Percentiles rank a stretch among this genome's conserved stretches.
Evolutionary conservation across 768 basidiomycete species (phyloP).

Genomic region (Tylopilus sp.): DNA sequence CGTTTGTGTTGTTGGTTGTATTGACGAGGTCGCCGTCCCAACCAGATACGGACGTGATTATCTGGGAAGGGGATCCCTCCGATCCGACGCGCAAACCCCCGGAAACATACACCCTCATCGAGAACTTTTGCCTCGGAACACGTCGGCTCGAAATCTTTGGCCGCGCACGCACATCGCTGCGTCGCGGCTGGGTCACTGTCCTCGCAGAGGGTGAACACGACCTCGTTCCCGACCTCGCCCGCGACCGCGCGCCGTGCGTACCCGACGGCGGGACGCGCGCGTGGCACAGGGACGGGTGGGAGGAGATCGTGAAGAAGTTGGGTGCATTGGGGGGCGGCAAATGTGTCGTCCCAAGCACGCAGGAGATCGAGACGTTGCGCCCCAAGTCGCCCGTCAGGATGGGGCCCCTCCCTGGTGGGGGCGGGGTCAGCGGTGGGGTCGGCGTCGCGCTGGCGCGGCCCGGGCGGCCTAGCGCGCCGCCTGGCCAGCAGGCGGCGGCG

Average conservation of each 20-base stretch:
- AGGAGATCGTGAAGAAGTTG: slow-evolving; percentile 53
- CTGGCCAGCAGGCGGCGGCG: slow-evolving; percentile 4
- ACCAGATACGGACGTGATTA: slow-evolving; percentile 90
- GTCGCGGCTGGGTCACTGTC: slow-evolving; percentile 92
- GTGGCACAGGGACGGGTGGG: slow-evolving; percentile 68
- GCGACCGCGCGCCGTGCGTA: slow-evolving; percentile 29
- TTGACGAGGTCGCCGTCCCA: not conserved
- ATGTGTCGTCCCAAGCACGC: slow-evolving; percentile 64
- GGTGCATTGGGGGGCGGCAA: slow-evolving; percentile 45
- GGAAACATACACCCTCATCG: slow-evolving; percentile 93
- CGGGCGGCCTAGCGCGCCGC: slow-evolving; percentile 13
- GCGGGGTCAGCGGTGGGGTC: slow-evolving; percentile 15
- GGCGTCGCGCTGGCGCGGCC: slow-evolving; percentile 17
- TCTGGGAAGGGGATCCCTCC: slow-evolving; percentile 89
- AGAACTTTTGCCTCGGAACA: slow-evolving; percentile 95
- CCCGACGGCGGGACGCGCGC: slow-evolving; percentile 28
- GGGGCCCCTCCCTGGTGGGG: slow-evolving; percentile 23
- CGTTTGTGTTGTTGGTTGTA: no score
- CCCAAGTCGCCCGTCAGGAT: slow-evolving; percentile 78
- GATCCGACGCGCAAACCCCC: slow-evolving; percentile 90
- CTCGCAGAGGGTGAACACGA: slow-evolving; percentile 62
- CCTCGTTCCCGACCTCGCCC: slow-evolving; percentile 38
- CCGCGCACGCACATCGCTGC: slow-evolving; percentile 57
- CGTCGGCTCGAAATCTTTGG: slow-evolving; percentile 91
- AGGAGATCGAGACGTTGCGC: slow-evolving; percentile 79